These are phyloP conservation scores for Entomortierella parvispora DNA, from an alignment of 192 early-diverging fungal species.

Conservation along the genomic window DNA sequence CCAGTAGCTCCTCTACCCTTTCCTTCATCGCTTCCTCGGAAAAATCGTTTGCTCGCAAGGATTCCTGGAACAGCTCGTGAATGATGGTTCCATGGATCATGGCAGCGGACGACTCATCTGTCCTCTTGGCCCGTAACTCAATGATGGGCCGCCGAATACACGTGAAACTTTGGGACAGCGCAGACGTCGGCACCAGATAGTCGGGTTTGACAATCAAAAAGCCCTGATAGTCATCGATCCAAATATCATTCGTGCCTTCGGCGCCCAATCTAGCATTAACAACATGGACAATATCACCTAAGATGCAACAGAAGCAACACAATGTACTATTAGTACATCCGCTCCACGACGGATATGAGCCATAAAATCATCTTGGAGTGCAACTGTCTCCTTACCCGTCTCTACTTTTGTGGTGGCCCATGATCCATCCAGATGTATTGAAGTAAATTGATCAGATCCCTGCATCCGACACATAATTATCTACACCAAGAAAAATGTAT, in stretches of 20 bases:
- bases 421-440: constrained; percentile 24
- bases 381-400: constrained; percentile 1
- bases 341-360: too few species aligned
- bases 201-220: constrained; percentile 87
- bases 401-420: constrained; percentile 11
- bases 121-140: constrained; percentile 65
- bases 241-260: constrained; percentile 24
- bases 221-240: constrained; percentile 68
- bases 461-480: constrained; percentile 6
- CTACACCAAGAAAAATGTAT: constrained; percentile 1
- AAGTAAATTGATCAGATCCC: neutral
- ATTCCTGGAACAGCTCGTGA: constrained; percentile 83
- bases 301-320: too few species aligned
- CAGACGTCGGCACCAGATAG: constrained; percentile 78
- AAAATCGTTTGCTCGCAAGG: constrained; percentile 70
- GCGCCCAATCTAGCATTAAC: constrained; percentile 40
- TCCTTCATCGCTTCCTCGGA: constrained; percentile 55
- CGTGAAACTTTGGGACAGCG: constrained; percentile 75
- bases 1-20: constrained; percentile 63
- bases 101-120: constrained; percentile 57
- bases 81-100: constrained; percentile 83
- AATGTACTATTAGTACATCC: neutral
- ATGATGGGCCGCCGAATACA: constrained; percentile 87
- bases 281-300: constrained; percentile 77
- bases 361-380: neutral